These are phyloP conservation scores for Aspergillus fijiensis DNA, from an alignment of 2,329 filamentous ascomycete genomes.

Conservation along the genomic window DNA sequence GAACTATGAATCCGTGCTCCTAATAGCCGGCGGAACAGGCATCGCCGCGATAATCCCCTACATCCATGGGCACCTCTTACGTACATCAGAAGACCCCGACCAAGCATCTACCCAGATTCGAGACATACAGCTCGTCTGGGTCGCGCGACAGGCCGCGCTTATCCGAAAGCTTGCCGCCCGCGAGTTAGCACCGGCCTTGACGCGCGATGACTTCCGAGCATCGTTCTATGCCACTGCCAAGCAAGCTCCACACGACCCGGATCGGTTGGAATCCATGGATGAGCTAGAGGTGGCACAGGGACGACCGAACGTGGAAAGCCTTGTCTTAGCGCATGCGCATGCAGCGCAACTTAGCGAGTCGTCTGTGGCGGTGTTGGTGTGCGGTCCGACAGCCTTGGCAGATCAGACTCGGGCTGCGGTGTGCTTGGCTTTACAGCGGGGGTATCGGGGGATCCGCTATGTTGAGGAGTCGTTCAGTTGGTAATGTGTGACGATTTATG, in stretches of 20 bases:
- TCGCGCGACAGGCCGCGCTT: slow-evolving; percentile 33
- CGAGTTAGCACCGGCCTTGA: slow-evolving; percentile 29
- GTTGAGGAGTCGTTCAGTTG: slow-evolving; percentile 50
- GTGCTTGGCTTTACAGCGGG: slow-evolving; percentile 36
- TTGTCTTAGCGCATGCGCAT: slow-evolving; percentile 35
- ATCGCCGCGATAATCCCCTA: slow-evolving; percentile 49
- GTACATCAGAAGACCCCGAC: slow-evolving; percentile 11
- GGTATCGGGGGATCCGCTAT: slow-evolving; percentile 41
- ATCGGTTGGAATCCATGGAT: background rate
- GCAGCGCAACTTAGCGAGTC: slow-evolving; percentile 28
- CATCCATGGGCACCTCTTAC: slow-evolving; percentile 34
- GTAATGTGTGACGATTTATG: slow-evolving; percentile 14
- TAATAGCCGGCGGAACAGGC: slow-evolving; percentile 43
- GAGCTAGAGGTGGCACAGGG: slow-evolving; percentile 18
- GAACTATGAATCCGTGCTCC: slow-evolving; percentile 52
- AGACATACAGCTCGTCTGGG: slow-evolving; percentile 38
- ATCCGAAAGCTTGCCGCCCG: slow-evolving; percentile 26
- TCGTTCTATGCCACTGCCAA: slow-evolving; percentile 31
- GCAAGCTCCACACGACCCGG: background rate
- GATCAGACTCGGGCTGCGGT: slow-evolving; percentile 46
- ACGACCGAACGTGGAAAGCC: slow-evolving; percentile 40
- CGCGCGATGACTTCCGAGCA: slow-evolving; percentile 31
- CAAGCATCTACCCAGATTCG: slow-evolving; percentile 19
- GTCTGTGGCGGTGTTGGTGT: slow-evolving; percentile 43
- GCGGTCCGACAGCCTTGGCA: slow-evolving; percentile 48